Evolutionary conservation across 2,329 filamentous ascomycete species (phyloP), one percentile per base, ranked within the genome.

Genomic region (Colletotrichum plurivorum): DNA sequence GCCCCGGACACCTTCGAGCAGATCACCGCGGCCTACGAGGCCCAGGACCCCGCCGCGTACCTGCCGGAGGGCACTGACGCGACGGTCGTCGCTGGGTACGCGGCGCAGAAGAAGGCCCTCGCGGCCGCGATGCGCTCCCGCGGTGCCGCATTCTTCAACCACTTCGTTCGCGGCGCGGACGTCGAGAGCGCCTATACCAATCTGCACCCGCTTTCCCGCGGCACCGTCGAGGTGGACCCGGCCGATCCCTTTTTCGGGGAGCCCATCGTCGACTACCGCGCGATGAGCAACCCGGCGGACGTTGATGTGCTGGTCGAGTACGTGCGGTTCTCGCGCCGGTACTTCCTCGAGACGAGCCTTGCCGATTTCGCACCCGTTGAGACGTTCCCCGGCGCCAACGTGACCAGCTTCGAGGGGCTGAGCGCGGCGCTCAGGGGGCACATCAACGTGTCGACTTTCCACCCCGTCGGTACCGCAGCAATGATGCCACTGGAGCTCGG

Each of bases 31-130:
- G 49, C 54, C 13, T 69, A 73, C 22, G 72, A 73, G 51, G 63
- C 61, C 52, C 77, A 79, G 59, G 71, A 73, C n/a, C 70, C 75
- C 9, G 73, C 67, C 2, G 48, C 71, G 16, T 75, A 74, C 54
- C 70, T 77, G 4, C 78, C 78, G 1, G 69, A 70, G 4, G 76
- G 72, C 10, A 76, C 75, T 1, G 73, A 81, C 61, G 64, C 75
- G 1, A 79, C 78, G 2, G 76, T 82, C 6, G 64, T 79, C 18
- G 77, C 77, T 10, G 80, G 81, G 2, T 81, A 78, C 64, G 72
- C 72, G n/a, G 77, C 75, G 9, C 81, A 83, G 69, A 80, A 81
- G 75, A 75, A 76, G 48, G 73, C 76, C 13, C 77, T 81, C 64
- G 79, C 79, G 0, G 63, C 73, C 0, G 75, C 78, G 1, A 76